Evolutionary conservation across 768 basidiomycete genomes (phyloP).

Genomic region (Auricularia heimuer): DNA sequence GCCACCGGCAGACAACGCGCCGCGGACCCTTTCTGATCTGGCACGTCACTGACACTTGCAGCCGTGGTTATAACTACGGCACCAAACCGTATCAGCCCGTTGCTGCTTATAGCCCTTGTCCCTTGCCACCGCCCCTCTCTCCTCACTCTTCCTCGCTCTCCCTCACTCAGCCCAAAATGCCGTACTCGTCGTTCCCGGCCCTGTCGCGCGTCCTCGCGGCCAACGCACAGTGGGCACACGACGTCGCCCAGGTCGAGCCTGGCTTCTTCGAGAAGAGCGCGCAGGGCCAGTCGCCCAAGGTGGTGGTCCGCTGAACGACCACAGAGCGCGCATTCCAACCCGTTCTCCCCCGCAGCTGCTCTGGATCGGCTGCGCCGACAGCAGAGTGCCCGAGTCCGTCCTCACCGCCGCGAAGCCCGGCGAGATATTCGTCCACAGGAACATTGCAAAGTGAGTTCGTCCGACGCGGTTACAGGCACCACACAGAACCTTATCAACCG

Average conservation of each 20-base stretch:
- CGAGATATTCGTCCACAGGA: constrained; percentile 74
- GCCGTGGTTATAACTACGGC: too few species aligned
- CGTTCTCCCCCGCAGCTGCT: constrained; percentile 38
- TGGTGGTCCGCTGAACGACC: constrained; percentile 14
- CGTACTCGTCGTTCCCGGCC: constrained; percentile 14
- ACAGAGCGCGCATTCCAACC: not conserved
- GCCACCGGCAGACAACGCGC: too few species aligned
- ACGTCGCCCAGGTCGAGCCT: constrained; percentile 45
- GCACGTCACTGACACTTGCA: too few species aligned
- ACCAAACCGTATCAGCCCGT: too few species aligned
- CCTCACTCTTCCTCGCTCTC: not conserved
- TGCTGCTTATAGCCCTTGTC: too few species aligned
- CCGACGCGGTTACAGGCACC: constrained; percentile 2
- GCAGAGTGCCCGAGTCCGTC: constrained; percentile 73
- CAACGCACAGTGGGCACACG: constrained; percentile 64
- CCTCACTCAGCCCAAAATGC: not conserved
- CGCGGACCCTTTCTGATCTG: too few species aligned
- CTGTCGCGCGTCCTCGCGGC: constrained; percentile 29
- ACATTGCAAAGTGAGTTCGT: constrained; percentile 76
- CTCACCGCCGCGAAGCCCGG: constrained; percentile 63
- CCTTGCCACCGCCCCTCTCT: too few species aligned
- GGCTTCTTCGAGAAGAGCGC: constrained; percentile 53
- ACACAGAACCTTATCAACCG: too few species aligned
- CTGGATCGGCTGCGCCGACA: constrained; percentile 80
- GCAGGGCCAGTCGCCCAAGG: constrained; percentile 61